Base-by-base conservation (phyloP, 805 yeast species). In the Metschnikowia santaceciliae region DNA sequence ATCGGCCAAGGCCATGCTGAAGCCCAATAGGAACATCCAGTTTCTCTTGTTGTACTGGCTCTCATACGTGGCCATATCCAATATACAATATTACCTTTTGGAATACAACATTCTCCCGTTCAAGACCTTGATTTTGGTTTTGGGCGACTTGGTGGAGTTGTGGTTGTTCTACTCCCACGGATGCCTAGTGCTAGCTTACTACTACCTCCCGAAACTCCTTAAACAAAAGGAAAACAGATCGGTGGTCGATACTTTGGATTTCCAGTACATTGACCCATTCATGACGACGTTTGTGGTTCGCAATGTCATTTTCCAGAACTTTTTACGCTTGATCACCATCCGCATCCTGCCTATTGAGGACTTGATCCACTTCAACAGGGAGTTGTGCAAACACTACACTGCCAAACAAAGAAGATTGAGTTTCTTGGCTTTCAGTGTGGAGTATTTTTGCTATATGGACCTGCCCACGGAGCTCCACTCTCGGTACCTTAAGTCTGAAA, bases 161-260 rank as follows among this genome's bases (percentile, higher is more conserved):
- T 55, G 59, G 59, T 43, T 55, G 51, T 55, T 55, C 40, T 55
- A 54, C 40, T 48, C 50, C 36, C 56, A 54, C 32, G 59, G 59
- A 19, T 55, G 59, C 45, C 40, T 50, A 19, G 52, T 55, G 32
- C 32, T 40, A 7, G 20, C 51, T 30, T 38, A 46, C 42, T 46
- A 43, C 34, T 54, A 48, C 22, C 23, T 54, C 19, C 59, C 59
- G 14, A 19, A 13, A 11, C 3, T 51, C 11, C 34, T 42, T 3
- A 37, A 49, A 11, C 15, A 20, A 14, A 17, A 33, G 22, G 40
- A 22, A 10, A 19, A 15, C 30, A 17, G 20, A 20, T 33, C 45
- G n/a, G 6, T 41, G 19, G 35, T 51, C 5, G 54, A 48, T 8
- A 11, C 10, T 1, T 17, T 51, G 26, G 56, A 53, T 36, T 8